These are phyloP conservation scores for Beauveria bassiana DNA, from an alignment of 2,329 filamentous ascomycete species.

Conservation along the genomic window DNA sequence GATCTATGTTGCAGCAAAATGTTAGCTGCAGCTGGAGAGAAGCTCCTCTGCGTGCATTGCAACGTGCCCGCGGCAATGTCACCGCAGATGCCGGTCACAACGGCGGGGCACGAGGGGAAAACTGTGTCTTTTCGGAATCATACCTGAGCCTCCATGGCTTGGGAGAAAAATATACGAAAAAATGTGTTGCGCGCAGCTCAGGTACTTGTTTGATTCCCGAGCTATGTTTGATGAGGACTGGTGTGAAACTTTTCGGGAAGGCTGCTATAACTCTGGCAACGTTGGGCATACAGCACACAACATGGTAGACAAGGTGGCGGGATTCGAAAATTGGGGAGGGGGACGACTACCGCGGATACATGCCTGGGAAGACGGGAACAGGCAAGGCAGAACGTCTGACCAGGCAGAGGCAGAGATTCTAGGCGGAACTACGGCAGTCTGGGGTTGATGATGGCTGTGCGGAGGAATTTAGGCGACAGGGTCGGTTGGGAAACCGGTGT, in stretches of 20 bases:
- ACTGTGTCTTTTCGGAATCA: conserved; percentile 13
- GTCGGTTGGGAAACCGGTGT: not conserved
- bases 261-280: conserved; percentile 39
- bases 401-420: conserved; percentile 15
- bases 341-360: conserved; percentile 34
- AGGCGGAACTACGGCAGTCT: conserved; percentile 3
- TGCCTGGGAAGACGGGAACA: conserved; percentile 23
- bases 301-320: conserved; percentile 25
- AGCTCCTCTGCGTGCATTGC: conserved; percentile 7
- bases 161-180: conserved; percentile 15
- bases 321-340: conserved; percentile 17
- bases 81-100: not conserved
- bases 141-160: conserved; percentile 43
- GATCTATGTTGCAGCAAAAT: conserved; percentile 48
- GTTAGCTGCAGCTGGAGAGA: conserved; percentile 13
- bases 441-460: not conserved
- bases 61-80: conserved; percentile 16
- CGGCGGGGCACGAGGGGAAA: conserved; percentile 10
- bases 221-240: conserved; percentile 1
- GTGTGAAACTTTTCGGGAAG: conserved; percentile 13
- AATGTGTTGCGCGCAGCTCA: conserved; percentile 15
- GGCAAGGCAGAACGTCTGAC: conserved; percentile 16
- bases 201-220: not conserved
- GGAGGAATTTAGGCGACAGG: not conserved
- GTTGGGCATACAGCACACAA: conserved; percentile 32